Evolutionary conservation across 2,329 filamentous ascomycete species (phyloP).

Genomic region (Geosmithia morbida): DNA sequence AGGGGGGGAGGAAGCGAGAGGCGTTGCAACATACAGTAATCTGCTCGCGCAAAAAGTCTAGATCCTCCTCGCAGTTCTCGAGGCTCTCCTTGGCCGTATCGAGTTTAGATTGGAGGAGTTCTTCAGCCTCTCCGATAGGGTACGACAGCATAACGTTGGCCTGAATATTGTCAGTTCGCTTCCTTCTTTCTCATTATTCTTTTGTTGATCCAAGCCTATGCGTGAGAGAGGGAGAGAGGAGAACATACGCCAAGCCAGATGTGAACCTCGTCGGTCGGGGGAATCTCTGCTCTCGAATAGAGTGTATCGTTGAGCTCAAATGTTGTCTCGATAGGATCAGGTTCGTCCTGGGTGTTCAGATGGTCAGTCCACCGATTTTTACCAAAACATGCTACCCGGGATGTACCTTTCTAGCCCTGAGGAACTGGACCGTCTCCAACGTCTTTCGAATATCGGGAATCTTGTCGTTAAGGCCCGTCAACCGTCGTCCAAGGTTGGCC

Average conservation of each 20-base stretch:
- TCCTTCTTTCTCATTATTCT: not conserved
- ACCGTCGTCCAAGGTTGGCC: conserved; percentile 74
- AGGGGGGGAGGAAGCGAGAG: too few species aligned
- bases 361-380: not conserved
- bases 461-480: conserved; percentile 75
- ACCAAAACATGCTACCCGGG: too few species aligned
- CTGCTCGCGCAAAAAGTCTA: conserved; percentile 91
- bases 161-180: conserved; percentile 24
- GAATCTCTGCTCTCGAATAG: conserved; percentile 74
- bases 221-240: conserved; percentile 1
- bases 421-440: conserved; percentile 75
- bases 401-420: conserved; percentile 59
- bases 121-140: conserved; percentile 74
- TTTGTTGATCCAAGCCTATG: too few species aligned
- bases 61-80: conserved; percentile 84
- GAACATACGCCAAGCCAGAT: conserved; percentile 77
- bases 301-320: conserved; percentile 96
- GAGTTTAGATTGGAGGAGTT: conserved; percentile 64
- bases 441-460: conserved; percentile 97
- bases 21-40: conserved; percentile 52
- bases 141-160: conserved; percentile 98
- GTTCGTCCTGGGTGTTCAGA: conserved; percentile 23
- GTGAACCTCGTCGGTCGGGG: conserved; percentile 80
- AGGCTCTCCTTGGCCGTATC: conserved; percentile 66
- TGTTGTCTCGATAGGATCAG: conserved; percentile 71